Conservation (phyloP, 208 protist species). For the Acanthamoeba healyi region DNA sequence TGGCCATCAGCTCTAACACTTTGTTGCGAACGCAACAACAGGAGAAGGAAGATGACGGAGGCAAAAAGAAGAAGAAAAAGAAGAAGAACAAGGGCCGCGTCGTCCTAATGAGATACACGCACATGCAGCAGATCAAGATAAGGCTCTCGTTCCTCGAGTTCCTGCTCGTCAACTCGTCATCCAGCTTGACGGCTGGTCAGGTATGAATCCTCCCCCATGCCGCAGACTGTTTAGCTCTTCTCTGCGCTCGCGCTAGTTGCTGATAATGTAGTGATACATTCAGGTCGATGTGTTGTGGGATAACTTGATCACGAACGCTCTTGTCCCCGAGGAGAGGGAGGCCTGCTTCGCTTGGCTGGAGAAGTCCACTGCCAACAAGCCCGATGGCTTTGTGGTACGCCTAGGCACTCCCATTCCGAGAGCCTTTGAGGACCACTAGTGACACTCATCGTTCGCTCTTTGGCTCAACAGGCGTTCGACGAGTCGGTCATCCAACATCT, state of each 20-base stretch:
- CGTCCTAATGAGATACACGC: conserved; percentile 53
- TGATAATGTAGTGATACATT: not conserved
- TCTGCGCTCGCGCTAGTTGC: not conserved
- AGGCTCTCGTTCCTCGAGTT: conserved; percentile 84
- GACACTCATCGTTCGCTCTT: not conserved
- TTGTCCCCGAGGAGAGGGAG: conserved; percentile 80
- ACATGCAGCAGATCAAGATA: conserved; percentile 80
- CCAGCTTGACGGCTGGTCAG: conserved; percentile 80
- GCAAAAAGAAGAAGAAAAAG: conserved; percentile 16
- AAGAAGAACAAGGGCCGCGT: conserved; percentile 58
- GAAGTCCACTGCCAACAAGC: conserved; percentile 74
- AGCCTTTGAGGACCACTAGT: not conserved
- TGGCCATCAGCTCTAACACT: too few species aligned
- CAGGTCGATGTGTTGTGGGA: conserved; percentile 83
- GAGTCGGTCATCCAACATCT: conserved; percentile 80
- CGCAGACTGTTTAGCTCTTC: too few species aligned
- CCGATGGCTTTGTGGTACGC: conserved; percentile 73
- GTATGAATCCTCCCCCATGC: not conserved
- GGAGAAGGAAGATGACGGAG: conserved; percentile 6
- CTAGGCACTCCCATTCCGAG: not conserved
- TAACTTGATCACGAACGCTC: conserved; percentile 72
- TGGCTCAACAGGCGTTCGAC: conserved; percentile 67
- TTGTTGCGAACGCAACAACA: too few species aligned
- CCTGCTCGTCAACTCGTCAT: conserved; percentile 79
- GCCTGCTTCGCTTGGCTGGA: conserved; percentile 82